Evolutionary conservation across 2,329 filamentous ascomycete species (phyloP).

Genomic region (Septoria linicola): DNA sequence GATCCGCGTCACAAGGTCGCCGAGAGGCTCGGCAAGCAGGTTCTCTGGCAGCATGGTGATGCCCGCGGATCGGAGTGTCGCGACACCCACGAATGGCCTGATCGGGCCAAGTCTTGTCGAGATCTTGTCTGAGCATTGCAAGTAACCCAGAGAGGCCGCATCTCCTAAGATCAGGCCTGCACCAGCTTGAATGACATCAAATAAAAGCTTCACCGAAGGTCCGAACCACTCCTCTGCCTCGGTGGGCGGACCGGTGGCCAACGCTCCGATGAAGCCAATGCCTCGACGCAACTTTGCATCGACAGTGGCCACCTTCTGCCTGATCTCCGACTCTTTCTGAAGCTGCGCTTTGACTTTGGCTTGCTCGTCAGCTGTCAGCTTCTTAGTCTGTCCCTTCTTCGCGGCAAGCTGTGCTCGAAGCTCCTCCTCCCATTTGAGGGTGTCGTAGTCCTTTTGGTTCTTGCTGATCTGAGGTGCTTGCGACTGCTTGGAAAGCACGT

Average conservation of each 20-base stretch:
- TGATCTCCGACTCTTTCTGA: conserved; percentile 78
- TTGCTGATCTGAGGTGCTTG: conserved; percentile 72
- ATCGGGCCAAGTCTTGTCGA: conserved; percentile 72
- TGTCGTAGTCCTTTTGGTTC: conserved; percentile 92
- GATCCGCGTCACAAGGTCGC: conserved; percentile 77
- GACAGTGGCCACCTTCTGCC: conserved; percentile 66
- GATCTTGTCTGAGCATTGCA: conserved; percentile 74
- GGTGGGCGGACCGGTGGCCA: conserved; percentile 84
- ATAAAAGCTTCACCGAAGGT: conserved; percentile 69
- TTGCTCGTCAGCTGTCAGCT: conserved; percentile 84
- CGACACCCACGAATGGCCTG: conserved; percentile 80
- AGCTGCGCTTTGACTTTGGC: conserved; percentile 89
- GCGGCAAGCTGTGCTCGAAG: conserved; percentile 80
- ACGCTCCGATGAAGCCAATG: conserved; percentile 77
- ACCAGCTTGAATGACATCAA: conserved; percentile 74
- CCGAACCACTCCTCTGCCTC: conserved; percentile 88
- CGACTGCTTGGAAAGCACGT: conserved; percentile 82
- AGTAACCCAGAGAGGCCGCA: conserved; percentile 71
- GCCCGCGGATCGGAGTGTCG: conserved; percentile 76
- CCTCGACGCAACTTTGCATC: conserved; percentile 75
- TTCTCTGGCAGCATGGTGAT: conserved; percentile 70
- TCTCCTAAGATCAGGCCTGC: conserved; percentile 80
- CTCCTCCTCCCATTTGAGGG: conserved; percentile 95
- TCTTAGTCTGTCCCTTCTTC: conserved; percentile 89
- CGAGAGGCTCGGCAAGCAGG: conserved; percentile 75